phyloP scores from a whole-genome alignment of 2,329 filamentous ascomycete genomes.

The Pestalotiopsis sp. region DNA sequence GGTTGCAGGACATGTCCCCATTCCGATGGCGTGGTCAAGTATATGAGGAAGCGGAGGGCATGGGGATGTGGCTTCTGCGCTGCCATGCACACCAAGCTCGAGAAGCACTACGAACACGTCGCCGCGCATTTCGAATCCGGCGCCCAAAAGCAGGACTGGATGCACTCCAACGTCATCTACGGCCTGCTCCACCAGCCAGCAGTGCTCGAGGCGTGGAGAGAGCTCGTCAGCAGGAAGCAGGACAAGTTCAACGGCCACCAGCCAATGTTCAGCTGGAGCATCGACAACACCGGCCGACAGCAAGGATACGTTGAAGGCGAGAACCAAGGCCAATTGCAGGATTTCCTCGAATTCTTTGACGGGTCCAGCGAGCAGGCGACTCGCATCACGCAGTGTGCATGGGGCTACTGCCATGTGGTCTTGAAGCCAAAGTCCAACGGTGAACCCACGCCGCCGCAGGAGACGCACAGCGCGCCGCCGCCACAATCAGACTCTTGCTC shows the following conservation, averaged over 20 bases:
- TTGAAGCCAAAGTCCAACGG: conserved; percentile 28
- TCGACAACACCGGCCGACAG: conserved; percentile 56
- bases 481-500: conserved; percentile 12
- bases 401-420: conserved; percentile 35
- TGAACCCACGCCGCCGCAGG: neutral
- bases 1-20: conserved; percentile 68
- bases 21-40: conserved; percentile 64
- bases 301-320: conserved; percentile 65
- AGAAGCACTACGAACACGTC: conserved; percentile 70
- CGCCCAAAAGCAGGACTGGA: conserved; percentile 67
- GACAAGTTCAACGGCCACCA: conserved; percentile 51
- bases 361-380: conserved; percentile 59
- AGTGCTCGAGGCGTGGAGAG: conserved; percentile 64
- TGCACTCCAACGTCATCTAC: conserved; percentile 70
- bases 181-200: conserved; percentile 68
- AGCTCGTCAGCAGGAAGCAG: conserved; percentile 49
- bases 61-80: conserved; percentile 73
- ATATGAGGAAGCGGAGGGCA: conserved; percentile 65
- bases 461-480: conserved; percentile 4
- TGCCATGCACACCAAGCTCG: conserved; percentile 62
- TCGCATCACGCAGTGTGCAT: conserved; percentile 60
- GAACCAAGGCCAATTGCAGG: conserved; percentile 64
- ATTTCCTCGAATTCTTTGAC: conserved; percentile 67
- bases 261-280: conserved; percentile 62
- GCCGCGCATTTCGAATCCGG: conserved; percentile 68